Evolutionary conservation across 2,329 filamentous ascomycete species (phyloP).

Genomic region (Exophiala dermatitidis): DNA sequence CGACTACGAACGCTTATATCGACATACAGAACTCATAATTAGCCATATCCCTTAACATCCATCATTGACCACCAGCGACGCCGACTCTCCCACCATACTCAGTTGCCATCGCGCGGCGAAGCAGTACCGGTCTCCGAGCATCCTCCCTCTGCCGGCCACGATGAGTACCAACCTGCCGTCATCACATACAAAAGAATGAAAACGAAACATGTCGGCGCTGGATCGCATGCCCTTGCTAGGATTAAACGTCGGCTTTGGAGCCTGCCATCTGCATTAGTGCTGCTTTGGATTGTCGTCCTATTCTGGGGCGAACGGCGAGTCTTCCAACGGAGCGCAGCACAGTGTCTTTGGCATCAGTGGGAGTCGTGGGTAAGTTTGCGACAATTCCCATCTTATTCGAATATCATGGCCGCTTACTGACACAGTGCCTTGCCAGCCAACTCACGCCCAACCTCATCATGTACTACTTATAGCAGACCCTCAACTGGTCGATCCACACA

Average conservation of each 20-base stretch:
- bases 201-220: slow-evolving; percentile 1
- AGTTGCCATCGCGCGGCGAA: no score
- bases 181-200: slow-evolving; percentile 13
- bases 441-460: slow-evolving; percentile 70
- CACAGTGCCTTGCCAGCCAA: slow-evolving; percentile 50
- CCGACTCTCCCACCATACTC: no score
- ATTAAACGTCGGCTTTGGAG: slow-evolving; percentile 15
- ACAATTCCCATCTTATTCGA: no score
- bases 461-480: slow-evolving; percentile 82
- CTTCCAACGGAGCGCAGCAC: slow-evolving; percentile 62
- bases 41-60: no score
- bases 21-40: background rate
- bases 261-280: slow-evolving; percentile 46
- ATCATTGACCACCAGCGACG: no score
- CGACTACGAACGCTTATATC: background rate
- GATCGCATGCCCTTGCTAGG: slow-evolving; percentile 9
- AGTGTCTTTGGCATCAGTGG: slow-evolving; percentile 79
- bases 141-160: background rate
- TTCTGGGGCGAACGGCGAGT: slow-evolving; percentile 79
- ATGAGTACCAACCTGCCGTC: slow-evolving; percentile 2
- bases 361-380: slow-evolving; percentile 69
- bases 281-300: slow-evolving; percentile 68
- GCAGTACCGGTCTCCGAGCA: no score
- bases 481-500: slow-evolving; percentile 86
- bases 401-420: no score